Evolutionary conservation across 768 basidiomycete species (phyloP), one percentile per base, ranked within the genome.

Genomic region (Sarcodon sp.): DNA sequence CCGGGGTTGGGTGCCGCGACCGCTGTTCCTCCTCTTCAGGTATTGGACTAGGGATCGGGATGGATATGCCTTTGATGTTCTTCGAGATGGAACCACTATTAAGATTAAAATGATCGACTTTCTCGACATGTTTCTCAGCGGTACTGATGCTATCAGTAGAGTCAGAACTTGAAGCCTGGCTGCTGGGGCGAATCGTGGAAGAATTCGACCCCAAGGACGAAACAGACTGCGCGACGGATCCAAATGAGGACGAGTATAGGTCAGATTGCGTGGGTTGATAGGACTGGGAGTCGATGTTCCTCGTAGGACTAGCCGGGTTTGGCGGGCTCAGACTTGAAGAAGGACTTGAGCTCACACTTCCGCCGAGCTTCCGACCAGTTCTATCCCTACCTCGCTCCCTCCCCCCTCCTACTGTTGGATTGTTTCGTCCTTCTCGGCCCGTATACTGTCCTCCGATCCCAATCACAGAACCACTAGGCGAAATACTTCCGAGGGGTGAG

Each of bases 1-100:
- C 70, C 7, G 81, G 81, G 1, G 81, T 82, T 13, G 76, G 76
- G 45, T 73, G 68, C 18, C 66, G 59, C 45, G 65, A 66, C 57
- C 61, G 51, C 60, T 61, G 64, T 50, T 67, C 61, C 49, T 69
- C 66, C 47, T 66, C 68, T 47, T 65, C 64, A 21, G 62, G 56
- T 33, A 61, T 59, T 31, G 61, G 59, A 21, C 56, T 52, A 6
- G 60, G 60, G 6, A 59, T 55, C 7, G 50, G 46, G 33, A 53
- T 35, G 41, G 50, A 44, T 21, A 43, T 33, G 38, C 8, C 13
- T 11, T 27, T 41, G 21, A 27, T 3, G 21, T 27, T 27, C 21
- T 27, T 27, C 21, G 21, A 27, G 21, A 27, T 4, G 2, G 21
- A 27, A 27, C 21, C 21, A 27, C 21, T 27, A 27, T 27, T 27